phyloP scores from a whole-genome alignment of 2,329 filamentous ascomycete species.

The Metarhizium humberi region DNA sequence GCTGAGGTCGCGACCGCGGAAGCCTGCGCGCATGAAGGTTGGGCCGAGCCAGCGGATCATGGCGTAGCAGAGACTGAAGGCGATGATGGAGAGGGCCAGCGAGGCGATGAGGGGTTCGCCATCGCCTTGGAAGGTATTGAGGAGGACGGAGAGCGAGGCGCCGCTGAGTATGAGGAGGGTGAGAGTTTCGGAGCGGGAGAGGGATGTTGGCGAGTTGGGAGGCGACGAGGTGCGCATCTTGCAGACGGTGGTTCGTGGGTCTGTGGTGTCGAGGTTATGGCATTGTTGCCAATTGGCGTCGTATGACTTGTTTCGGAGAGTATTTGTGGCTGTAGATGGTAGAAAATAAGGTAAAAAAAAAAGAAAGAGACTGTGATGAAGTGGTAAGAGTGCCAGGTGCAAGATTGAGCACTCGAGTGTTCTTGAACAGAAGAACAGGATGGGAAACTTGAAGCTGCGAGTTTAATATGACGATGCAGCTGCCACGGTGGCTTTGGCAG shows the following conservation, averaged over 20 bases:
- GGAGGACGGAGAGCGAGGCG: slow-evolving; percentile 63
- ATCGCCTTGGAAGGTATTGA: slow-evolving; percentile 74
- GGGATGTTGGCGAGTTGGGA: slow-evolving; percentile 21
- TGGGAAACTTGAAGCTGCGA: background rate
- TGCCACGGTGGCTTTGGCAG: slow-evolving; percentile 4
- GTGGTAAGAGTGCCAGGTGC: too few species aligned
- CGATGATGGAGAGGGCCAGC: slow-evolving; percentile 74
- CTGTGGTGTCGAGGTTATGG: background rate
- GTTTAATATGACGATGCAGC: background rate
- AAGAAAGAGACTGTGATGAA: background rate
- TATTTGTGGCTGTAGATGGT: background rate
- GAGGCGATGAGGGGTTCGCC: slow-evolving; percentile 86
- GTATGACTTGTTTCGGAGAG: background rate
- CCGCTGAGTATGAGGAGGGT: slow-evolving; percentile 53
- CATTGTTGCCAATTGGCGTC: background rate
- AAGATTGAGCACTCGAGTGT: too few species aligned
- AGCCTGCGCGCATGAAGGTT: slow-evolving; percentile 76
- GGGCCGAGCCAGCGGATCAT: slow-evolving; percentile 91
- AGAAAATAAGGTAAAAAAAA: background rate
- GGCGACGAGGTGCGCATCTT: slow-evolving; percentile 13
- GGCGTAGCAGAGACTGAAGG: slow-evolving; percentile 72
- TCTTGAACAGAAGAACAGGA: background rate
- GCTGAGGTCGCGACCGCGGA: slow-evolving; percentile 83
- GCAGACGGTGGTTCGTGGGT: background rate
- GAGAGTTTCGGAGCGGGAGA: slow-evolving; percentile 44